Evolutionary conservation across 2,329 filamentous ascomycete species (phyloP).

Genomic region (Diplodia seriata): DNA sequence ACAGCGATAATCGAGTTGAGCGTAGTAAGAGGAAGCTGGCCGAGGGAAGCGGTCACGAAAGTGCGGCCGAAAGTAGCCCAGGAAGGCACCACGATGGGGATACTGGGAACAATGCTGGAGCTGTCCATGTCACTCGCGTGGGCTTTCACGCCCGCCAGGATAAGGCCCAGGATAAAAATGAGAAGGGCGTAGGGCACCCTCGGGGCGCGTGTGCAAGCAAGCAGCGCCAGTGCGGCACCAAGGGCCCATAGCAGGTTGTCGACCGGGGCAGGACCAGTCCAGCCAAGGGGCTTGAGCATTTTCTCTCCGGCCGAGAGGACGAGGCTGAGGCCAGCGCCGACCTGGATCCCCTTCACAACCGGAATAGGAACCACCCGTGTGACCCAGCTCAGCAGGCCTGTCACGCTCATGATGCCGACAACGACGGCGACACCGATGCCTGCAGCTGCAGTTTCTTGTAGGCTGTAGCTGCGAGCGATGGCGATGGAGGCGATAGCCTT

Average conservation of each 20-base stretch:
- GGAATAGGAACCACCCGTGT: conserved; percentile 79
- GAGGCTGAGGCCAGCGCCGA: conserved; percentile 86
- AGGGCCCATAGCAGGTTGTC: conserved; percentile 83
- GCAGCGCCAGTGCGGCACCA: conserved; percentile 73
- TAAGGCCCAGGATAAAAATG: conserved; percentile 72
- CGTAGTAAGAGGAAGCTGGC: conserved; percentile 88
- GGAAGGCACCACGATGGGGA: conserved; percentile 60
- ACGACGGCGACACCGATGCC: conserved; percentile 78
- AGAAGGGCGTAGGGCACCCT: conserved; percentile 79
- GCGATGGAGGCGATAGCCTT: conserved; percentile 90
- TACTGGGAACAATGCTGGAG: conserved; percentile 34
- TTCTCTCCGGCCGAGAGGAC: conserved; percentile 76
- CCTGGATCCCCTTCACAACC: conserved; percentile 92
- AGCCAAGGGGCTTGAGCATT: conserved; percentile 72
- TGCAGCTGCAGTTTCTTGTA: conserved; percentile 78
- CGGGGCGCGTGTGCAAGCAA: conserved; percentile 69
- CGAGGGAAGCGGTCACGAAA: conserved; percentile 72
- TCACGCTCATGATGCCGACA: conserved; percentile 78
- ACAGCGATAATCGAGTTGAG: conserved; percentile 93
- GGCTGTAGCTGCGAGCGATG: conserved; percentile 71
- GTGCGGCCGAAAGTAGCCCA: conserved; percentile 58
- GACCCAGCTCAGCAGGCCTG: conserved; percentile 77
- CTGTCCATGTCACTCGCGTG: conserved; percentile 35
- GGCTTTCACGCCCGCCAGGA: conserved; percentile 62
- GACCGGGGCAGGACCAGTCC: conserved; percentile 68